Evolutionary conservation across 2,329 filamentous ascomycete species (phyloP).

Genomic region (Trichoderma polysporum): DNA sequence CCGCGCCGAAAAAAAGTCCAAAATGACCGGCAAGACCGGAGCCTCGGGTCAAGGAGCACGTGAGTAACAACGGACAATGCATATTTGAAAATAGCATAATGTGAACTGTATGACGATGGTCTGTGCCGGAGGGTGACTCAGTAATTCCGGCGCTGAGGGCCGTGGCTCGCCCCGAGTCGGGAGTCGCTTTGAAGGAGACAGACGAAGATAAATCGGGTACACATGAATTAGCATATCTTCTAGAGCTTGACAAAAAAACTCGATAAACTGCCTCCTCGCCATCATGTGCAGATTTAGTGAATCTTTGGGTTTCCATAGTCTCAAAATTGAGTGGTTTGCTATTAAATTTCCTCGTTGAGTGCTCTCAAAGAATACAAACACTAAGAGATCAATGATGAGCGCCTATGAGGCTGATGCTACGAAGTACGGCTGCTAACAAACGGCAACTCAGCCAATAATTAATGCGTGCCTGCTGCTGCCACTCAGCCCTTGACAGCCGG

Average conservation of each 20-base stretch:
- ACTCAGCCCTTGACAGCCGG: not conserved
- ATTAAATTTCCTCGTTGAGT: too few relatives aligned
- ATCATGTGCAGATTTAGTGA: not conserved
- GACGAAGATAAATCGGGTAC: not conserved
- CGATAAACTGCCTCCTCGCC: not conserved
- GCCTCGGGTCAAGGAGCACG: not conserved
- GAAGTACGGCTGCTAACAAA: not conserved
- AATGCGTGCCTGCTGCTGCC: not conserved
- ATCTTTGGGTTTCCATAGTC: too few relatives aligned
- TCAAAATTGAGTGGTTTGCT: too few relatives aligned
- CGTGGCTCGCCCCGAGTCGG: not conserved
- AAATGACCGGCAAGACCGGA: constrained; percentile 3
- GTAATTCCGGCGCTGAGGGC: not conserved
- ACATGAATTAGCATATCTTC: not conserved
- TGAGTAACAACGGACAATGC: not conserved
- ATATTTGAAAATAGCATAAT: not conserved
- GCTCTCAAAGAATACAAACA: not conserved
- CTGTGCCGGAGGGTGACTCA: not conserved
- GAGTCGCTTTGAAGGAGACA: not conserved
- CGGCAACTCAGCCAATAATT: not conserved
- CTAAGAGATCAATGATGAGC: not conserved
- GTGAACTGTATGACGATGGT: not conserved
- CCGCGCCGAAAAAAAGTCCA: not conserved
- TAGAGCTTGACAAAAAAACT: too few relatives aligned
- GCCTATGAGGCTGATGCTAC: not conserved